These are phyloP conservation scores for Passalora sequoiae DNA, from an alignment of 2,329 filamentous ascomycete genomes.

Conservation along the genomic window DNA sequence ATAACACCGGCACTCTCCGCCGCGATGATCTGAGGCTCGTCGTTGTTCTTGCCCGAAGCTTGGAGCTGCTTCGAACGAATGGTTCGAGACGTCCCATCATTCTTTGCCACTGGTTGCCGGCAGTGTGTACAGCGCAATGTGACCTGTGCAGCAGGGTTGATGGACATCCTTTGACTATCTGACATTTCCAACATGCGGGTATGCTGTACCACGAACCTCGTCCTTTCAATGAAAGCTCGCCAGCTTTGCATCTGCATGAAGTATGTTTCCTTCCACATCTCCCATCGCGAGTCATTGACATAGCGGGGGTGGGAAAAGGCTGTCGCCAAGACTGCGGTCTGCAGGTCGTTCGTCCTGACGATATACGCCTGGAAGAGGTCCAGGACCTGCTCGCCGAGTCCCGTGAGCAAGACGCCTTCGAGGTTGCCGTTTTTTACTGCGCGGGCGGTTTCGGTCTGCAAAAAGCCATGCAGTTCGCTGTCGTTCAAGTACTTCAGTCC, in stretches of 20 bases:
- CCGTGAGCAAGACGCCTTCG: constrained; percentile 71
- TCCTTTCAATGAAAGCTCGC: constrained; percentile 66
- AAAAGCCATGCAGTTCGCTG: constrained; percentile 40
- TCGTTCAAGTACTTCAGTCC: constrained; percentile 67
- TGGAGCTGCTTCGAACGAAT: constrained; percentile 12
- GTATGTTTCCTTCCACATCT: constrained; percentile 70
- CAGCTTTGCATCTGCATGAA: constrained; percentile 67
- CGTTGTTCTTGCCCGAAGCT: constrained; percentile 23
- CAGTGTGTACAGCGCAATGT: constrained; percentile 74
- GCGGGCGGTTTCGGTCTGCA: constrained; percentile 51
- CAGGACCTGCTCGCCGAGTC: constrained; percentile 66
- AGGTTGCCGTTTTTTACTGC: constrained; percentile 64
- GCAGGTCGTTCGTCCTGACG: constrained; percentile 68
- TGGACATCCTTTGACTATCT: constrained; percentile 58
- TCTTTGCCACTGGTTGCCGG: constrained; percentile 51
- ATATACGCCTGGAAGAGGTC: constrained; percentile 73
- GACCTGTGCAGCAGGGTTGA: constrained; percentile 63
- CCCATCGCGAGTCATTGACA: constrained; percentile 69
- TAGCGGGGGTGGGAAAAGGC: constrained; percentile 70
- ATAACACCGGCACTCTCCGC: constrained; percentile 43
- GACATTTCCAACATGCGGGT: constrained; percentile 61
- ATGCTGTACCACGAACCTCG: constrained; percentile 72
- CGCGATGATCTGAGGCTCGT: constrained; percentile 29
- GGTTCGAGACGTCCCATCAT: constrained; percentile 30
- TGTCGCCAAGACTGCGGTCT: constrained; percentile 70